Base-by-base conservation (phyloP, 768 basidiomycete genomes). In the Tulasnella sp. region DNA sequence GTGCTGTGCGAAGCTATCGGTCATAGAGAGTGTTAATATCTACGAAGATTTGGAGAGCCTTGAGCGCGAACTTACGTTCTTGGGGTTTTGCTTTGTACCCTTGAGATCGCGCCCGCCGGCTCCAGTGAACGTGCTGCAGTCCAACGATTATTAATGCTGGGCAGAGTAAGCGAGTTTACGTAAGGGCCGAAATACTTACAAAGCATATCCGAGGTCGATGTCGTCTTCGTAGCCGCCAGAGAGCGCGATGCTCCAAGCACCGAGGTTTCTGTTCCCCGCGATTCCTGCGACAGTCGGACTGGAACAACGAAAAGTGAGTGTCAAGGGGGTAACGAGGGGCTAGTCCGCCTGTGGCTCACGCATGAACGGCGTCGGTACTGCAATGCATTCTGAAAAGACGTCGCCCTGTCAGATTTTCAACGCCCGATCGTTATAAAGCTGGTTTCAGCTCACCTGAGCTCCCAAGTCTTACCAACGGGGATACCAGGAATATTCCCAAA, bases 201-300 rank as follows among this genome's bases (percentile, higher is more conserved):
- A 94, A 15, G 87, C 91, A 78, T 93, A 91, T 74, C 93, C 93
- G 19, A 89, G 81, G 78, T 95, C 93, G 22, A 94, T 87, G 79
- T 94, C 93, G 74, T 94, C 93, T 39, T 92, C 91, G 76, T 95
- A 95, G 1, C 93, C 95, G 14, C 96, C 96, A 52, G 93, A 94
- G 3, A 97, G 87, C 2, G 92, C 94, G 17, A 97, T 88, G 58
- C 93, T 94, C 79, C 91, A 93, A 1, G 93, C 92, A 1, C 96
- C 95, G 1, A 79, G 79, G 6, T 90, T 78, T 0, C 83, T 83
- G 2, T 90, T 86, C 38, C 87, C 87, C 11, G 90, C 85, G 64
- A 97, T 96, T 0, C 96, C 96, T 42, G 88, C 91, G 7, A 97
- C 94, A 85, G 88, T 89, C 0, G 94, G 94, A 1, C 93, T 95